Evolutionary conservation across 176 grass and related monocot species (phyloP), one percentile per base, ranked within the genome.

Genomic region (Chloris gayana): DNA sequence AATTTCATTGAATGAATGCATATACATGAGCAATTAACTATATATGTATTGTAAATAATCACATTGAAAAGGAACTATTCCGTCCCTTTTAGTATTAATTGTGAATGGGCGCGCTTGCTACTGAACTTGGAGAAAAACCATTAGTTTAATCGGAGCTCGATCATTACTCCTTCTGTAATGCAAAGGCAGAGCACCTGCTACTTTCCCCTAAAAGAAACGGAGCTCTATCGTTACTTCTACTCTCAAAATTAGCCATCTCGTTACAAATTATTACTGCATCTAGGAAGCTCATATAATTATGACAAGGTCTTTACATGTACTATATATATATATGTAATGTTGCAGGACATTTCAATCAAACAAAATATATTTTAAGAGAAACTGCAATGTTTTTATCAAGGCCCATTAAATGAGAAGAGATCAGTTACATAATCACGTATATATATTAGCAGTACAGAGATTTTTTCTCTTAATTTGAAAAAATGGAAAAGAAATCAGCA

Each of bases 11-110:
- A 41, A 73, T 38, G 12, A 49, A 72, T 21, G 5, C 32, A 64
- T 64, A 70, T 54, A 27, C 66, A 83, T 49, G 73, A 51, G 12
- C n/a, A 73, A 69, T 6, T 67, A 75, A 14, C 21, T 8, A 34
- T 42, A 42, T 0, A 5, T 57, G 59, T n/a, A n/a, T n/a, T n/a
- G n/a, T 8, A 80, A 62, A 58, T 58, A 85, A 80, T 21, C 58
- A 33, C 47, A 33, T 67, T 71, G 35, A 18, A 18, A 4, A 2
- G 8, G 1, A 15, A 79, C 1, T 75, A 34, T 38, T 21, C 18
- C 1, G 65, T 6, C 4, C 25, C 54, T 64, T 44, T 57, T 58
- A 24, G 21, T 13, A 61, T 31, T 25, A 7, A 25, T 8, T 15
- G 25, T 53, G 15, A 57, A 69, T 57, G 64, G 17, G 29, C 54